Evolutionary conservation across 2,329 filamentous ascomycete species (phyloP).

Genomic region (Fusarium nygamai): DNA sequence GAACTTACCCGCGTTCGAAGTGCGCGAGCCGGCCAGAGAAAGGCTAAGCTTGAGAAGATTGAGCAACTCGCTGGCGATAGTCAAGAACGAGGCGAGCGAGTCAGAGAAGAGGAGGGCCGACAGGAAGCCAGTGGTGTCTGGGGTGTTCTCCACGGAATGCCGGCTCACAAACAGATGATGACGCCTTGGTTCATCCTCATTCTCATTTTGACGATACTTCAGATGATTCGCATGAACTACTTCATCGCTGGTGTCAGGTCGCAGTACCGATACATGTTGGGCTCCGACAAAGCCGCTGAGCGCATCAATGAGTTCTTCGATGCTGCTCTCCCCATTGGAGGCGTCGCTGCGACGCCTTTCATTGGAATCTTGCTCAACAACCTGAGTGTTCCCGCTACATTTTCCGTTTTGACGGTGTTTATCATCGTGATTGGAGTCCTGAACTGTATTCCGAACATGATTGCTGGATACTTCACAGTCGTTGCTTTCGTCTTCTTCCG

Average conservation of each 20-base stretch:
- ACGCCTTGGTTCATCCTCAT: constrained; percentile 79
- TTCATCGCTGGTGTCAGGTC: constrained; percentile 72
- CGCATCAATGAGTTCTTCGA: constrained; percentile 56
- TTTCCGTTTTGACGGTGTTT: constrained; percentile 66
- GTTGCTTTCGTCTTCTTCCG: constrained; percentile 76
- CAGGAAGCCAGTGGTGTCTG: constrained; percentile 72
- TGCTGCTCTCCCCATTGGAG: constrained; percentile 70
- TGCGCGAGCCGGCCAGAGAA: constrained; percentile 60
- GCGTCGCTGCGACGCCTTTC: constrained; percentile 75
- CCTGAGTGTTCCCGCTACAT: constrained; percentile 68
- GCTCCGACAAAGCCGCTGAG: constrained; percentile 53
- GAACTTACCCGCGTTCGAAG: constrained; percentile 56
- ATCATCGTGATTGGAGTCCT: constrained; percentile 69
- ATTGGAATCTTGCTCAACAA: constrained; percentile 76
- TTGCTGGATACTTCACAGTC: constrained; percentile 74
- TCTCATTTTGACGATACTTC: constrained; percentile 68
- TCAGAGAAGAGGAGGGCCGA: constrained; percentile 65
- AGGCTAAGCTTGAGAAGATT: constrained; percentile 69
- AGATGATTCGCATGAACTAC: constrained; percentile 77
- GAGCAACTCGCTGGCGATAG: constrained; percentile 68
- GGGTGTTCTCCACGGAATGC: constrained; percentile 75
- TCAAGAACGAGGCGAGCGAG: constrained; percentile 65
- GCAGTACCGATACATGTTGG: constrained; percentile 76
- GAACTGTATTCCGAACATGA: constrained; percentile 70
- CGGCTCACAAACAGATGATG: constrained; percentile 71